Percentiles rank a stretch among this genome's conserved stretches.
Evolutionary conservation across 1,284 basidiomycete species (phyloP).

Genomic region (Ganoderma lingzhi): DNA sequence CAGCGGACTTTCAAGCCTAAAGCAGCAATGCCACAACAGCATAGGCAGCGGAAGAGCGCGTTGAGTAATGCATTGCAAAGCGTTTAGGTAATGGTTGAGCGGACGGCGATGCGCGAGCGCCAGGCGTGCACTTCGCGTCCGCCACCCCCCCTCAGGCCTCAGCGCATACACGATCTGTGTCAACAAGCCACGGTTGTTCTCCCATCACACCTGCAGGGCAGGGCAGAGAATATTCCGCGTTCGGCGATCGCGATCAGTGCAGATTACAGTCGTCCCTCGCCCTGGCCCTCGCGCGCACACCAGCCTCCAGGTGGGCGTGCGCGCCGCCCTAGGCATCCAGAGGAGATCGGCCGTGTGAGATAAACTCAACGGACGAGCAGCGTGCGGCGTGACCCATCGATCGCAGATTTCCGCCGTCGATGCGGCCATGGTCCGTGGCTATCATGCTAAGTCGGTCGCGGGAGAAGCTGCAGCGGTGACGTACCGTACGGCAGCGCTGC

Average conservation of each 20-base stretch:
- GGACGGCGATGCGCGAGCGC: conserved; percentile 2
- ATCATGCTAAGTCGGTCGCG: conserved; percentile 26
- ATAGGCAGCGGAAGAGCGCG: conserved; percentile 4
- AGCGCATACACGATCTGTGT: conserved; percentile 10
- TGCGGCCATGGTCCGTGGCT: conserved; percentile 10
- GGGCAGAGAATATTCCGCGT: conserved; percentile 7
- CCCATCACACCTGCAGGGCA: conserved; percentile 13
- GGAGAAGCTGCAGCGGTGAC: conserved; percentile 27
- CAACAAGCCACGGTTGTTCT: conserved; percentile 20
- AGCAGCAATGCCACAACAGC: conserved; percentile 23
- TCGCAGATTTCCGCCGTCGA: conserved; percentile 23
- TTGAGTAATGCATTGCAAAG: conserved; percentile 14
- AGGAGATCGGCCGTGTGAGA: conserved; percentile 28
- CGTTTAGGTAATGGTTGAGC: conserved; percentile 22
- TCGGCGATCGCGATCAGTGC: conserved; percentile 13
- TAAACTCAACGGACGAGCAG: conserved; percentile 14
- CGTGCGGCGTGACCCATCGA: conserved; percentile 16
- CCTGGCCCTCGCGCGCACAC: conserved; percentile 7
- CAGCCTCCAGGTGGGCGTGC: neutral
- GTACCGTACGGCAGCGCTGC: conserved; percentile 15
- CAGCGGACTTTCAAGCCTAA: conserved; percentile 7
- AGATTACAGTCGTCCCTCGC: neutral
- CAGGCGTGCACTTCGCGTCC: conserved; percentile 12
- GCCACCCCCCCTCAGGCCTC: neutral
- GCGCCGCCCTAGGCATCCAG: neutral